Base-by-base conservation (phyloP, 495 filamentous ascomycete species). In the Penicillium bovifimosum region DNA sequence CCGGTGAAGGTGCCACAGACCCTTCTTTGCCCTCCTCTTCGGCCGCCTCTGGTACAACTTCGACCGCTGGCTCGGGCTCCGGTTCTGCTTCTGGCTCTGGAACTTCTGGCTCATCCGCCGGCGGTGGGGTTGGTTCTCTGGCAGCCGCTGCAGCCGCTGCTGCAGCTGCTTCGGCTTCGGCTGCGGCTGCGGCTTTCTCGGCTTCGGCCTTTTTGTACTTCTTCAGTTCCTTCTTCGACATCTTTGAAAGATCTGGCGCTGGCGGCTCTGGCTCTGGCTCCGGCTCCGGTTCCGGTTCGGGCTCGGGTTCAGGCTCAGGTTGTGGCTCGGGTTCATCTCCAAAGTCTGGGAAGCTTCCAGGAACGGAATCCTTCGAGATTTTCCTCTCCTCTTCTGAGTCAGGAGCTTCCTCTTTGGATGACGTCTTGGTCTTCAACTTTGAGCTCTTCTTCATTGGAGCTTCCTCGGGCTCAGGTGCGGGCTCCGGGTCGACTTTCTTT, bases 71-170 rank as follows among this genome's bases (percentile, higher is more conserved):
- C 11, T 47, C 16, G 8, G 50, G 50, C 39, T 51, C 55, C 1
- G 48, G 55, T 48, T 61, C 61, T n/a, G 60, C 55, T 17, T 58
- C 60, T 14, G 14, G 14, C 39, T 43, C 58, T 10, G 51, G 29
- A 1, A 18, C 59, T 16, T 56, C 52, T 5, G 55, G 44, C 46
- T 71, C 65, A 34, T 71, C 72, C 6, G 62, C 55, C 8, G 55
- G 55, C 47, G 84, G 74, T 1, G 82, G 82, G 14, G 76, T 68
- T 28, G 91, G 88, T 11, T 73, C 74, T 67, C 95, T 89, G 24
- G 81, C 77, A 33, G 92, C 88, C 2, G 95, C 64, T 0, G 54
- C 65, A 13, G 67, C 62, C 4, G 60, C 60, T 6, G 54, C 58
- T 0, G 51, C 39, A 3, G 40, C 45, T 7, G 46, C 46, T 9